Evolutionary conservation across 208 protist species (phyloP).

Genomic region (Trypanosomatidae sp.): DNA sequence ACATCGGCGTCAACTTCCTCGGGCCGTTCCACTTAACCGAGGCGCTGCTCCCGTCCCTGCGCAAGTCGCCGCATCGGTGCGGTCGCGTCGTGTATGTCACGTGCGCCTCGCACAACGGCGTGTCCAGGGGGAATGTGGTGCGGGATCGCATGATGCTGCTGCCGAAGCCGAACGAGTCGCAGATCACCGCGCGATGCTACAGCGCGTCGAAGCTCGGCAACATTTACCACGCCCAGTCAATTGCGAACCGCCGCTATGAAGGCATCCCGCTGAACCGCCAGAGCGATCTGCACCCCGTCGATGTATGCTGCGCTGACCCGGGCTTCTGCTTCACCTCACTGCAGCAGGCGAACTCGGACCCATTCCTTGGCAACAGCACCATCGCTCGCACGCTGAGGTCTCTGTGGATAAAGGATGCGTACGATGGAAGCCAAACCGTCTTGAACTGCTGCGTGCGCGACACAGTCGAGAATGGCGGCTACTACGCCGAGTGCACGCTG

Average conservation of each 20-base stretch:
- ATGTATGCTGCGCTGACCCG: constrained; percentile 68
- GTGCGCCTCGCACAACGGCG: constrained; percentile 74
- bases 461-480: constrained; percentile 61
- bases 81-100: constrained; percentile 81
- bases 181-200: constrained; percentile 72
- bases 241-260: constrained; percentile 71
- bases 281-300: constrained; percentile 63
- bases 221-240: constrained; percentile 75
- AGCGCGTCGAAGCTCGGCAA: constrained; percentile 85
- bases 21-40: constrained; percentile 84
- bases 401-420: constrained; percentile 69
- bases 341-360: constrained; percentile 32
- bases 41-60: constrained; percentile 70
- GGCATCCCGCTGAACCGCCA: constrained; percentile 59
- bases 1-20: constrained; percentile 82
- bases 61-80: constrained; percentile 32
- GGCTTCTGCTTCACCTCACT: constrained; percentile 69
- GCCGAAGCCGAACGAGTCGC: constrained; percentile 38
- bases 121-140: constrained; percentile 55
- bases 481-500: constrained; percentile 71
- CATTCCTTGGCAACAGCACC: constrained; percentile 48
- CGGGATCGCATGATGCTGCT: constrained; percentile 62
- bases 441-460: constrained; percentile 72
- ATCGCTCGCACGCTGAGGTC: constrained; percentile 62
- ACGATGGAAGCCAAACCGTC: constrained; percentile 76